Evolutionary conservation across 306 rosid genomes (phyloP), one percentile per base, ranked within the genome.

Genomic region (Myrica gale): DNA sequence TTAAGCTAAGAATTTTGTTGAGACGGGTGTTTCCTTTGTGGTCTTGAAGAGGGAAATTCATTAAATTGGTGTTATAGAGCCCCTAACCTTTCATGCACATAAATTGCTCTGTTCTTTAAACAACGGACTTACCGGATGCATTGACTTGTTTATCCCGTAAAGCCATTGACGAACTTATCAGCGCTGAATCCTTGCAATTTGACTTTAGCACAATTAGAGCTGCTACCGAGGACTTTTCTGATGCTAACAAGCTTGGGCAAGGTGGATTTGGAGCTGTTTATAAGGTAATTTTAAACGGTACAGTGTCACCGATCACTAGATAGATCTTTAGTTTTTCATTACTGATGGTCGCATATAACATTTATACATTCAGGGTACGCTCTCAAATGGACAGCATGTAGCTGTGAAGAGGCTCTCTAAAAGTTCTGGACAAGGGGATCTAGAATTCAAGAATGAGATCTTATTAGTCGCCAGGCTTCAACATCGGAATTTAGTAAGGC

Each of bases 191-290:
- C 12, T 26, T 77, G 55, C 84, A 73, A 45, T 80, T 70, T 17
- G 42, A 58, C 52, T 83, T 80, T 9, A 51, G 41, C 32, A 78
- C 74, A 23, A 83, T 86, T 11, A 56, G 45, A 69, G 69, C 17
- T 4, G 85, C 84, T 1, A 83, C 85, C 0, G 41, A 81, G 41
- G 23, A 73, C 32, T 83, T 86, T 69, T 78, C 84, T 5, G 71
- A 78, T 6, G 78, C 32, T 37, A 81, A 86, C 32, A 86, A 78
- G 37, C 80, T 86, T 42, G 87, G 87, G 8, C 60, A 78, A 53
- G 87, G 90, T 39, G 85, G 87, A 47, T 83, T 86, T 73, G 90
- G 87, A 23, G 52, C 45, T 19, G 90, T 86, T 54, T 86, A 81
- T 53, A 81, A 71, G 84, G 90, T 83, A 50, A 51, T 32, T 45